phyloP scores from a whole-genome alignment of 345 rosid species.

The Trapa incisa region DNA sequence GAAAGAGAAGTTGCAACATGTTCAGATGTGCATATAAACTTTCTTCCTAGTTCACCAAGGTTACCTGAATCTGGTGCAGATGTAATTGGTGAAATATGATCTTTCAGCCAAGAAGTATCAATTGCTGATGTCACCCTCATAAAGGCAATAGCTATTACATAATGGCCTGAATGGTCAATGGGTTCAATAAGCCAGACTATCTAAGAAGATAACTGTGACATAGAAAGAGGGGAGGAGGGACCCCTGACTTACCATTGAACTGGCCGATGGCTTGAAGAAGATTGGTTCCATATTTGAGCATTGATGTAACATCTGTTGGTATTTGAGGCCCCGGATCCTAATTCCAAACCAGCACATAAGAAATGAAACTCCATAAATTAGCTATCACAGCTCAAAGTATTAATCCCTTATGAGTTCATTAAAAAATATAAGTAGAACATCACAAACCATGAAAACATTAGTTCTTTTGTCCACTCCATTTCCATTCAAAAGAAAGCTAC shows the following conservation, averaged over 20 bases:
- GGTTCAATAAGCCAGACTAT: conserved; percentile 9
- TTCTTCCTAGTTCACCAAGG: conserved; percentile 1
- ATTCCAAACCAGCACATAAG: neutral
- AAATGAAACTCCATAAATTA: neutral
- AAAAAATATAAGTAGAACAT: neutral
- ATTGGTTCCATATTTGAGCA: conserved; percentile 90
- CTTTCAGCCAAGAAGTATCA: conserved; percentile 33
- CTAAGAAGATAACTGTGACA: neutral
- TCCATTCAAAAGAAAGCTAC: conserved; percentile 81
- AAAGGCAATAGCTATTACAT: conserved; percentile 51
- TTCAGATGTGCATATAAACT: neutral
- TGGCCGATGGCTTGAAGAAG: conserved; percentile 89
- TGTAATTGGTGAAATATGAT: conserved; percentile 36
- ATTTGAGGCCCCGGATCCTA: conserved; percentile 52
- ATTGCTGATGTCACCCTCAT: conserved; percentile 30
- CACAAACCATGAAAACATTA: conserved; percentile 50
- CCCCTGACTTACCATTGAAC: conserved; percentile 40
- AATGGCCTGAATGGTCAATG: conserved; percentile 35
- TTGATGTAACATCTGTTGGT: conserved; percentile 55
- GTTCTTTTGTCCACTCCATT: conserved; percentile 62
- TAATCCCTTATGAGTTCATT: neutral
- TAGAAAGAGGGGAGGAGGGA: neutral
- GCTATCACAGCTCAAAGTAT: too few species aligned
- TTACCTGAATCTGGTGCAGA: conserved; percentile 53
- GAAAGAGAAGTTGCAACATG: too few species aligned